Conservation (phyloP, 192 early-diverging fungal species). For the Linnemannia elongata region DNA sequence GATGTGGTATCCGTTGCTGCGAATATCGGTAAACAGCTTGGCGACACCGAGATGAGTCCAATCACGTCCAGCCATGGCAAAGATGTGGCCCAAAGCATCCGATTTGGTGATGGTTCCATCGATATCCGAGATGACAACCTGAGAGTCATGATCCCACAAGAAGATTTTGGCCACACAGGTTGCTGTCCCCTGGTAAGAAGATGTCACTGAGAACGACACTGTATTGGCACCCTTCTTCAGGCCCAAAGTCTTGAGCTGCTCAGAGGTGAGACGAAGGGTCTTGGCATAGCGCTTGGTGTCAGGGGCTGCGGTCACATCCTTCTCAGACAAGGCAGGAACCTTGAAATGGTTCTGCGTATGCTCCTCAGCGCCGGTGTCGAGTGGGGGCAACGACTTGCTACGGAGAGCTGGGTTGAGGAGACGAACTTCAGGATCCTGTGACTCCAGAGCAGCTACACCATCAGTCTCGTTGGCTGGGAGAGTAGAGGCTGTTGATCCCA, state of each 20-base stretch:
- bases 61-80: conserved; percentile 97
- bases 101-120: conserved; percentile 99
- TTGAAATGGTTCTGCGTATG: conserved; percentile 32
- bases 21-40: conserved; percentile 95
- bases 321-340: conserved; percentile 33
- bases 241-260: conserved; percentile 85
- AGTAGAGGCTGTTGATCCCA: neutral
- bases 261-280: conserved; percentile 90
- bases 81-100: conserved; percentile 95
- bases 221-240: conserved; percentile 91
- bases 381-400: conserved; percentile 47
- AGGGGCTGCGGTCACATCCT: neutral
- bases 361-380: conserved; percentile 20
- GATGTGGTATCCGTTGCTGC: conserved; percentile 94
- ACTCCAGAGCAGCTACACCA: conserved; percentile 16
- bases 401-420: conserved; percentile 40
- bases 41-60: conserved; percentile 99
- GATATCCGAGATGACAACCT: conserved; percentile 97
- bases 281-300: conserved; percentile 80
- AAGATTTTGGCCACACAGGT: conserved; percentile 91
- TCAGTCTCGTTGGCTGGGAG: neutral
- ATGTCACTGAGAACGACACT: conserved; percentile 89
- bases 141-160: conserved; percentile 84
- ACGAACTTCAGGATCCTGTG: conserved; percentile 22
- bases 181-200: conserved; percentile 81